Base-by-base conservation (phyloP, 352 stramenopile species). In the Phytophthora podocarpi region DNA sequence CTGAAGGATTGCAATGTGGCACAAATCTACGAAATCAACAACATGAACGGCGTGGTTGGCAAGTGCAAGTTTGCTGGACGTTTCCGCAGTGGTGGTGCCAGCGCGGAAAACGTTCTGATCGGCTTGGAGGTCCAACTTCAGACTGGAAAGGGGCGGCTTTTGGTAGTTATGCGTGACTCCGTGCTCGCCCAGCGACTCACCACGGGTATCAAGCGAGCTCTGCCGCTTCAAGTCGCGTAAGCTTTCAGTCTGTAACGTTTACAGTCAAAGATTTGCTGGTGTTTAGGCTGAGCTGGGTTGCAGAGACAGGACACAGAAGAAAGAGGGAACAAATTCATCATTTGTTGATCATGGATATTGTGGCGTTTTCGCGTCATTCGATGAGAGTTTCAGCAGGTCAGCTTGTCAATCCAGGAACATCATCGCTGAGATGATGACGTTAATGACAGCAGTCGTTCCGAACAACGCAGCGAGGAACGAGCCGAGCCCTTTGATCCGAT, bases 1-100 rank as follows among this genome's bases (percentile, higher is more conserved):
- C 49, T 87, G 24, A 77, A 74, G 10, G 68, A 85, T 46, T 90
- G 74, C 64, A 85, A 88, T 45, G 64, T 92, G 8, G 78, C 78
- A 6, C 82, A 90, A 56, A 58, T 92, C 18, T 92, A 92, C 35
- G 82, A 92, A 37, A 87, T 90, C 67, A 85, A 92, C 65, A 85
- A 84, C 54, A 70, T 87, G 70, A 87, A 70, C 39, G 62, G 69
- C 10, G 63, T 71, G 2, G 66, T 80, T 11, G 82, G 82, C 37
- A 84, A 84, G 51, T 86, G 76, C 68, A 92, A 92, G 56, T 90
- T 92, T 51, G 76, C 77, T 4, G 82, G 80, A 4, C 78, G 75
- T 10, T 54, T 92, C 37, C 78, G 82, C 16, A 82, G 75, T 49
- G 70, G 64, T 1, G 43, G 62, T n/a, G 49, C 56, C 10, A 76